These are phyloP conservation scores for Daldinia decipiens DNA, from an alignment of 495 filamentous ascomycete genomes.

Conservation along the genomic window DNA sequence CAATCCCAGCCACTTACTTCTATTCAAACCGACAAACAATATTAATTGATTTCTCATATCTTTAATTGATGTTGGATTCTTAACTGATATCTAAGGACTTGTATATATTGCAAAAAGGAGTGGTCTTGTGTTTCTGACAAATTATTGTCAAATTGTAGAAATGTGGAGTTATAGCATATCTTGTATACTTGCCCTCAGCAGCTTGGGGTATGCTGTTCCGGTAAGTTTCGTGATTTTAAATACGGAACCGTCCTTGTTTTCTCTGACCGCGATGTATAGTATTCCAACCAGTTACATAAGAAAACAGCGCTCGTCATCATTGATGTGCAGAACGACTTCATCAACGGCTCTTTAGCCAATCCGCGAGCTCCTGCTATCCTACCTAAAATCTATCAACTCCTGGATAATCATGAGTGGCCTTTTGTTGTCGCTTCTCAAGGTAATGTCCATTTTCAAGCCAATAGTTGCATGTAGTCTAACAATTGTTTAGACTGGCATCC, in stretches of 20 bases:
- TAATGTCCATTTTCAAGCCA: background rate
- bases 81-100: background rate
- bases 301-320: conserved; percentile 47
- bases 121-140: background rate
- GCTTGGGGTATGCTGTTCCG: conserved; percentile 21
- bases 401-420: conserved; percentile 49
- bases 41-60: background rate
- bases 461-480: conserved; percentile 12
- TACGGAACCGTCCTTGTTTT: background rate
- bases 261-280: conserved; percentile 17
- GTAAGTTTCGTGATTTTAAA: conserved; percentile 14
- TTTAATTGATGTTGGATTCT: background rate
- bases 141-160: conserved; percentile 1
- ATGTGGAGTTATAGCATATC: conserved; percentile 23
- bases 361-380: conserved; percentile 45
- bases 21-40: background rate
- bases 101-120: background rate
- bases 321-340: conserved; percentile 51
- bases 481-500: conserved; percentile 41
- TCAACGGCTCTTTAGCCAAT: conserved; percentile 45
- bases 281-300: conserved; percentile 41
- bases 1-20: background rate
- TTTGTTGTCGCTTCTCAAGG: conserved; percentile 49
- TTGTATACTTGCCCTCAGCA: conserved; percentile 8
- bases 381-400: conserved; percentile 46